Conservation (phyloP, 2,329 filamentous ascomycete genomes). For the Trichothecium sympodiale region DNA sequence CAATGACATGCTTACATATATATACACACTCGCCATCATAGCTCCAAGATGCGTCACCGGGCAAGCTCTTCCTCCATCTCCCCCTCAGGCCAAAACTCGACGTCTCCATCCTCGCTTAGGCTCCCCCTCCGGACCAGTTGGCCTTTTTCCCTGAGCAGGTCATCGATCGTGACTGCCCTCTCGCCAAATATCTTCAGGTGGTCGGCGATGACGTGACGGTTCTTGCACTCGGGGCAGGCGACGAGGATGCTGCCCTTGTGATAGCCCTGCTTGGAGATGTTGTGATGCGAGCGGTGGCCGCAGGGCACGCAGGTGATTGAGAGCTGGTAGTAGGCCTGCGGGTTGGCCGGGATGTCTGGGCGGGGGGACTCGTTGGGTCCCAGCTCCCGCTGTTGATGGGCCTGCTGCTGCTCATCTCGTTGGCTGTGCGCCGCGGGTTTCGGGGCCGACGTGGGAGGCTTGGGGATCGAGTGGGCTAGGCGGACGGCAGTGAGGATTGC, state of each 20-base stretch:
- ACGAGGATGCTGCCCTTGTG: slow-evolving; percentile 84
- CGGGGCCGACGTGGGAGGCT: slow-evolving; percentile 16
- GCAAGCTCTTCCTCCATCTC: too few relatives aligned
- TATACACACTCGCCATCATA: too few relatives aligned
- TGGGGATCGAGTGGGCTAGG: slow-evolving; percentile 24
- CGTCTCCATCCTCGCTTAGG: slow-evolving; percentile 66
- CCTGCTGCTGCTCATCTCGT: too few relatives aligned
- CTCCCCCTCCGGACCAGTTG: slow-evolving; percentile 61
- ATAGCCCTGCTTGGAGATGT: slow-evolving; percentile 88
- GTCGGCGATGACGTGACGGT: slow-evolving; percentile 84
- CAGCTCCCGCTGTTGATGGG: slow-evolving; percentile 14
- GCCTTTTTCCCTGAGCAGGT: slow-evolving; percentile 67
- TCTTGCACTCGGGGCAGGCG: slow-evolving; percentile 75
- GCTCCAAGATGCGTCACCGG: too few relatives aligned
- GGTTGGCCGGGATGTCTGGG: slow-evolving; percentile 6
- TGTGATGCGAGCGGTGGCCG: slow-evolving; percentile 66
- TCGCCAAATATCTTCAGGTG: slow-evolving; percentile 73
- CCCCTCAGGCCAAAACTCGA: slow-evolving; percentile 89
- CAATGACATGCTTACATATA: too few relatives aligned
- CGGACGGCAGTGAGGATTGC: slow-evolving; percentile 11
- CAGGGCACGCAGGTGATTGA: slow-evolving; percentile 92
- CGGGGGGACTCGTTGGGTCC: slow-evolving; percentile 12
- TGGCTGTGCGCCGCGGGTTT: too few relatives aligned
- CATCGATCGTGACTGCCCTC: slow-evolving; percentile 56
- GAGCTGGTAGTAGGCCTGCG: slow-evolving; percentile 65